phyloP scores from a whole-genome alignment of 192 early-diverging fungal genomes.

The Coemansia sp. region DNA sequence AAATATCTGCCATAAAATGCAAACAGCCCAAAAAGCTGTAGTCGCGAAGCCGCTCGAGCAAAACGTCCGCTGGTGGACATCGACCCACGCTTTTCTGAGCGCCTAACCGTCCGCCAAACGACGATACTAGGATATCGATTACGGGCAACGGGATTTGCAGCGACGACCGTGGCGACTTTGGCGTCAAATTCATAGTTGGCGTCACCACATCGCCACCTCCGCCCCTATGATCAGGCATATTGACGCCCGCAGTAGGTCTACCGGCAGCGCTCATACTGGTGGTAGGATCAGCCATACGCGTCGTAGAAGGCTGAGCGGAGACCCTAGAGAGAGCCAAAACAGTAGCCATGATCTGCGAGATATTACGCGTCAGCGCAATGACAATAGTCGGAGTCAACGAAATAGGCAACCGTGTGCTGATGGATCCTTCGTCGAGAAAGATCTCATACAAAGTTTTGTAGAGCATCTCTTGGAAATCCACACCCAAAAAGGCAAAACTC shows the following conservation, averaged over 20 bases:
- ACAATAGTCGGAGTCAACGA: slow-evolving; percentile 46
- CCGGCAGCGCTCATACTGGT: background rate
- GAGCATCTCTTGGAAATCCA: slow-evolving; percentile 48
- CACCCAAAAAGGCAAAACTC: slow-evolving; percentile 49
- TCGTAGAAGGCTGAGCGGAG: background rate
- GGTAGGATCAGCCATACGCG: background rate
- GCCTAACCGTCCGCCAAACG: slow-evolving; percentile 26
- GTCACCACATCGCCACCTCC: background rate
- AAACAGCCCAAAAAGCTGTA: slow-evolving; percentile 51
- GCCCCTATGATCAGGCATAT: slow-evolving; percentile 14
- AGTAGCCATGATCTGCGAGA: slow-evolving; percentile 54
- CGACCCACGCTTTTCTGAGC: slow-evolving; percentile 40
- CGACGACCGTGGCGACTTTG: slow-evolving; percentile 38
- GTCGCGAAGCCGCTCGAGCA: slow-evolving; percentile 44
- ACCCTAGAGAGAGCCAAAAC: slow-evolving; percentile 41
- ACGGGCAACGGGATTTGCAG: slow-evolving; percentile 48
- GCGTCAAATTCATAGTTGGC: background rate
- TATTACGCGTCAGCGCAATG: slow-evolving; percentile 48
- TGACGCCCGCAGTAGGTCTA: slow-evolving; percentile 17
- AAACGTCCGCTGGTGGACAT: slow-evolving; percentile 40
- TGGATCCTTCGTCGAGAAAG: slow-evolving; percentile 43
- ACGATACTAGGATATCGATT: slow-evolving; percentile 42
- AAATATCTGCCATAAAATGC: slow-evolving; percentile 54
- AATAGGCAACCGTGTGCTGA: slow-evolving; percentile 45
- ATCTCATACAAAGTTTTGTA: slow-evolving; percentile 57